These are phyloP conservation scores for Fusarium napiforme DNA, from an alignment of 2,329 filamentous ascomycete species.

Conservation along the genomic window DNA sequence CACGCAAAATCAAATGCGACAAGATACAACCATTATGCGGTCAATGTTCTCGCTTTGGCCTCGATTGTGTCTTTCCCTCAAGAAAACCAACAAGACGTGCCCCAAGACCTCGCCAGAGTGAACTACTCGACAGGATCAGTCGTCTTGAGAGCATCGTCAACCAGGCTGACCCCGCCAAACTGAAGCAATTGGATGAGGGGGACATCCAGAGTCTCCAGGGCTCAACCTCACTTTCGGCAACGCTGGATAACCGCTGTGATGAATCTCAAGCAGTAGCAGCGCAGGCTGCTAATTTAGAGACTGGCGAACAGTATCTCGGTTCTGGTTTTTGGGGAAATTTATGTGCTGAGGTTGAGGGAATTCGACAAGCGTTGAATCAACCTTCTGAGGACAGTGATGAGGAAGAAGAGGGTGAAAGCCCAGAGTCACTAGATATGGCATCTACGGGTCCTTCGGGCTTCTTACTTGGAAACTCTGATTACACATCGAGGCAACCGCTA, in stretches of 20 bases:
- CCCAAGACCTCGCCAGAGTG: conserved; percentile 55
- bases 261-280: conserved; percentile 21
- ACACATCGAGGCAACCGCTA: conserved; percentile 33
- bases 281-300: conserved; percentile 36
- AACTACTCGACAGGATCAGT: conserved; percentile 57
- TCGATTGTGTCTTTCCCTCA: conserved; percentile 60
- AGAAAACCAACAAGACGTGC: conserved; percentile 57
- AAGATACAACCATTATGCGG: conserved; percentile 63
- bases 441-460: conserved; percentile 44
- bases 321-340: conserved; percentile 58
- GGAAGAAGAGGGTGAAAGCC: conserved; percentile 48
- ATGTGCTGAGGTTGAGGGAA: conserved; percentile 57
- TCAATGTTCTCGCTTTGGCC: conserved; percentile 60
- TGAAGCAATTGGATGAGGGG: conserved; percentile 41
- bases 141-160: conserved; percentile 60
- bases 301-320: conserved; percentile 51
- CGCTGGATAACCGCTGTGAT: conserved; percentile 27
- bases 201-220: conserved; percentile 8
- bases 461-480: conserved; percentile 42
- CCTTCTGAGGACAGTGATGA: conserved; percentile 54
- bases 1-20: conserved; percentile 71
- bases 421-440: conserved; percentile 44
- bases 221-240: conserved; percentile 4
- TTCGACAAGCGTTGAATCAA: conserved; percentile 57
- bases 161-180: conserved; percentile 51